Evolutionary conservation across 106 monocot species (phyloP).

Genomic region (Agapanthus africanus): DNA sequence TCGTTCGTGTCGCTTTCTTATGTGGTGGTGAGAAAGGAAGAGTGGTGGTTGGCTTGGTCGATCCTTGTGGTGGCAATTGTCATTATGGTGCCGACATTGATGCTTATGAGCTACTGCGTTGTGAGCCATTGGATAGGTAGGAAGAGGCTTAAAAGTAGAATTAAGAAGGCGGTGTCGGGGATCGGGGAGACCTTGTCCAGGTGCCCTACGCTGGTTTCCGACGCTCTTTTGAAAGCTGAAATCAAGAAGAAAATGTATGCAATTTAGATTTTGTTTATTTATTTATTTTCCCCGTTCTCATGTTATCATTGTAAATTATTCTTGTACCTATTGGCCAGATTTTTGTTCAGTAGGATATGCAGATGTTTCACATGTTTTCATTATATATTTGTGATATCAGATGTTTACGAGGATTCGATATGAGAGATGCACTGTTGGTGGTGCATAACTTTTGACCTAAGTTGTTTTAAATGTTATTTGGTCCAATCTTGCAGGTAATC

Average conservation of each 20-base stretch:
- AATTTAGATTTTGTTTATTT: too few species aligned
- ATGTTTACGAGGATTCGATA: too few species aligned
- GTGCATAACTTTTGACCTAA: too few species aligned
- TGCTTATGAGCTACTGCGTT: conserved; percentile 70
- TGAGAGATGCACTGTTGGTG: too few species aligned
- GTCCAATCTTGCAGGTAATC: too few species aligned
- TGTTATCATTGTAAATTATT: too few species aligned
- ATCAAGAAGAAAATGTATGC: conserved; percentile 79
- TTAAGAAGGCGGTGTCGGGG: conserved; percentile 25
- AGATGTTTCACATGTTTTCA: too few species aligned
- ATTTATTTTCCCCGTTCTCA: too few species aligned
- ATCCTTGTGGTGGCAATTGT: conserved; percentile 43
- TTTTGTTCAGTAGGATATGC: too few species aligned
- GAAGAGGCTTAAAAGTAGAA: conserved; percentile 37
- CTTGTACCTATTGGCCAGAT: too few species aligned
- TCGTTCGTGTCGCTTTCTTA: conserved; percentile 63
- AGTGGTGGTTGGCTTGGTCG: conserved; percentile 57
- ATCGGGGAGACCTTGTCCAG: conserved; percentile 36
- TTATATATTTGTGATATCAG: too few species aligned
- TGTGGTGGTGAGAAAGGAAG: conserved; percentile 46
- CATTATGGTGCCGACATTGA: conserved; percentile 57
- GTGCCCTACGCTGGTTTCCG: conserved; percentile 38
- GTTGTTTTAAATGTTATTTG: too few species aligned
- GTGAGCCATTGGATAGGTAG: conserved; percentile 44
- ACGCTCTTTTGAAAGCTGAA: conserved; percentile 29